Percentiles rank a stretch among this genome's conserved stretches.
Evolutionary conservation across 768 basidiomycete species (phyloP).

Genomic region (Lepiota venenata): DNA sequence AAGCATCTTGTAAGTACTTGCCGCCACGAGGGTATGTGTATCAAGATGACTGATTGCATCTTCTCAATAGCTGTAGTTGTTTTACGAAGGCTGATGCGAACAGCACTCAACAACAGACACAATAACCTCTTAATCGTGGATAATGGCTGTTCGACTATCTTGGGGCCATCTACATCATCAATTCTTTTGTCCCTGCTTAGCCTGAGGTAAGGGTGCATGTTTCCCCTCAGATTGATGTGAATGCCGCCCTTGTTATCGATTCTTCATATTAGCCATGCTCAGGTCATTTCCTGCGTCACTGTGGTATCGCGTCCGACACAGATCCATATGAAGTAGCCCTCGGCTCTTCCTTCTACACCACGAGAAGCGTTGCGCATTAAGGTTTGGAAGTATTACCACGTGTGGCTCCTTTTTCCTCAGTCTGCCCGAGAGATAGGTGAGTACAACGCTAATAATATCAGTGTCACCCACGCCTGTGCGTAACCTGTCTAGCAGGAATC

Average conservation of each 20-base stretch:
- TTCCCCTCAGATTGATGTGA: slow-evolving; percentile 1
- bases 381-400: slow-evolving; percentile 4
- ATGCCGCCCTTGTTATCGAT: background rate
- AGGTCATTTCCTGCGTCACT: background rate
- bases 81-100: background rate
- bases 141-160: too few species aligned
- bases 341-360: background rate
- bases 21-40: slow-evolving; percentile 4
- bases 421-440: background rate
- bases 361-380: slow-evolving; percentile 1
- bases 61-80: background rate
- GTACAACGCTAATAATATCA: background rate
- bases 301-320: background rate
- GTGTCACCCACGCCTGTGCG: background rate
- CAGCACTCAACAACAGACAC: background rate
- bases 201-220: background rate
- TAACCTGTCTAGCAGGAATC: background rate
- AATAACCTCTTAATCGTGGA: background rate
- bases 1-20: background rate
- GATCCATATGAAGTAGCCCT: background rate
- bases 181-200: background rate
- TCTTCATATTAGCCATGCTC: background rate
- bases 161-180: background rate
- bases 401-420: background rate
- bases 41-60: background rate